Base-by-base conservation (phyloP, 176 grass and related monocot genomes). In the Oryza meridionalis region DNA sequence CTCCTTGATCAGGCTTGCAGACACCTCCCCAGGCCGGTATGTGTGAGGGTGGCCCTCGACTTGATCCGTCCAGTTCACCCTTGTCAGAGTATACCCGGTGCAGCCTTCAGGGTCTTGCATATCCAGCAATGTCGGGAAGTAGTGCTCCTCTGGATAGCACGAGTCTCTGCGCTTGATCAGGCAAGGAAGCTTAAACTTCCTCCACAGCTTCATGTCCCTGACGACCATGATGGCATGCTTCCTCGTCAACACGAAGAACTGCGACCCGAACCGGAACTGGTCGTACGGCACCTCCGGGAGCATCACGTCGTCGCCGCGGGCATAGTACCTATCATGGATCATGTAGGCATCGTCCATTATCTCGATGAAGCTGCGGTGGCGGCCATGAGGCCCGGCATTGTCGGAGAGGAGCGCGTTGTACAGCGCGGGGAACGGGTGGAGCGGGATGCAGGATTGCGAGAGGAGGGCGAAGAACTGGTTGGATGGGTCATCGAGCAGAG, bases 61-160 rank as follows among this genome's bases (percentile, higher is more conserved):
- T 26, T 83, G 86, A 76, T 93, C 93, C 2, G 96, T 95, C 96
- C 96, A 98, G 71, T 98, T 98, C n/a, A 98, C 96, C 69, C 96
- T 87, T 0, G 93, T 98, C 9, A 98, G 77, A 19, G 93, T 93
- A 83, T 98, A 94, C 49, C 80, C 87, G 11, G 82, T 93, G 73
- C 96, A 95, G 0, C 96, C 93, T 10, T 88, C 84, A 26, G 93
- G 93, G 74, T 98, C 96, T 78, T 92, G 91, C 96, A 98, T 93
- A 85, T 95, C 93, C 64, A 98, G 86, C 80, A 98, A 88, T 27
- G 92, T 94, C 1, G 95, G 95, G 79, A 97, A 97, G 88, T 94
- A 97, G 38, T 97, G 95, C 84, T 97, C 95, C 82, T 97, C 95
- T 0, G 95, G 95, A 79, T 94, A 97, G 62, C 95, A 97, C 6